Evolutionary conservation across 2,329 filamentous ascomycete species (phyloP), one percentile per base, ranked within the genome.

Genomic region (Colletotrichum sp.): DNA sequence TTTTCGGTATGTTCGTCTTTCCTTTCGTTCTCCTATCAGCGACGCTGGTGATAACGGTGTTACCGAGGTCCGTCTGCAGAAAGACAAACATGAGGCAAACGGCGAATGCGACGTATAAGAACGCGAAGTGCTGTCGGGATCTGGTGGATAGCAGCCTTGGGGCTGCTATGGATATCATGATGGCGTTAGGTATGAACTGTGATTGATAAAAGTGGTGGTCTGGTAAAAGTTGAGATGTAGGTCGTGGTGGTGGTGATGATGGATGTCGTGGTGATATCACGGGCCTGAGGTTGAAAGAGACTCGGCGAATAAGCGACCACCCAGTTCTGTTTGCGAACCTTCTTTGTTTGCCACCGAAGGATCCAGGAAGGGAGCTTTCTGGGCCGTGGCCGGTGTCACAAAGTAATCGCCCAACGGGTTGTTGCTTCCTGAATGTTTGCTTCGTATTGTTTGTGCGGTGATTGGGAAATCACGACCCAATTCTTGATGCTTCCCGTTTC

Each of bases 81-180:
- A 75, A 36, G 15, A 72, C 6, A n/a, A 72, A 34, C 18, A 75
- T n/a, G 7, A 72, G 55, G 43, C 63, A 67, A 4, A 67, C 18
- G 3, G 55, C 30, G 12, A 67, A 16, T 15, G 65, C 43, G n/a
- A 72, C 8, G 39, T 63, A 72, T 9, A 67, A 2, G 28, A 63
- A 24, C 3, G 69, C n/a, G 7, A 55, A 32, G 8, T 66, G 69
- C 18, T 10, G 63, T 28, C 57, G 64, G 21, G n/a, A 64, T 10
- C 65, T 39, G 16, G 69, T 64, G 15, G 61, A 57, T n/a, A 72
- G 57, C 73, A 72, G 24, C 16, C 73, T 70, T 5, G 69, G 63
- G 6, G 63, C 63, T 67, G 63, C 61, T 59, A 75, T 28, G n/a
- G 73, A 75, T 28, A 75, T 26, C 73, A 75, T 75, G 2, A 21